Evolutionary conservation across 202 grass and related monocot genomes (phyloP).

Genomic region (Alloteropsis angusta): DNA sequence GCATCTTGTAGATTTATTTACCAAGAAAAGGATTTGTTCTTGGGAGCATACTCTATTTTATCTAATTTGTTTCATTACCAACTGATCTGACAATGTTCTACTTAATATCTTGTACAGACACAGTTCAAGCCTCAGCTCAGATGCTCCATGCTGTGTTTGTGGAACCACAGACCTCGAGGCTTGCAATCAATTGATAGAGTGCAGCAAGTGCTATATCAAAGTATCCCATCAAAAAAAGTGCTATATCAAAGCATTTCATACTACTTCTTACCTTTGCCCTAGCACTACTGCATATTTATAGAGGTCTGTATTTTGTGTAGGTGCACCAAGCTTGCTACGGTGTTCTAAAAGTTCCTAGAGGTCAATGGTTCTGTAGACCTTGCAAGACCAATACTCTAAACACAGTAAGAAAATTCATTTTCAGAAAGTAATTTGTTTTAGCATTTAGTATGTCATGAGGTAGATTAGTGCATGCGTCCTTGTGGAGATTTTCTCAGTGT

Average conservation of each 20-base stretch:
- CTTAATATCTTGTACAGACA: conserved; percentile 37
- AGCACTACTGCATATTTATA: conserved; percentile 31
- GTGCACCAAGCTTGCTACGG: conserved; percentile 98
- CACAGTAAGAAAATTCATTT: conserved; percentile 43
- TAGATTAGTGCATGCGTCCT: not conserved
- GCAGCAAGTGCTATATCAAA: conserved; percentile 74
- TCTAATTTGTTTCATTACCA: conserved; percentile 2
- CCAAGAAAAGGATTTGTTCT: not conserved
- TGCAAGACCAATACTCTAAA: conserved; percentile 52
- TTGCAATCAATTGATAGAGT: conserved; percentile 66
- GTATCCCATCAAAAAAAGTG: no score
- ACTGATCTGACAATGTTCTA: conserved; percentile 13
- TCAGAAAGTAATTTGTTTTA: not conserved
- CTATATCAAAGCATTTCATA: no score
- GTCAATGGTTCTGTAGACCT: conserved; percentile 80
- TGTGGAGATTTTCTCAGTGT: conserved; percentile 1
- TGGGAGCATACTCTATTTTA: not conserved
- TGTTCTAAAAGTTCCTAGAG: conserved; percentile 72
- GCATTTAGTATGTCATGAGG: conserved; percentile 8
- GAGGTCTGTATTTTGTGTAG: conserved; percentile 39
- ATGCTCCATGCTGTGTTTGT: conserved; percentile 85
- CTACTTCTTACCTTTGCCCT: conserved; percentile 9
- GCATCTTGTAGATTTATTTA: conserved; percentile 1
- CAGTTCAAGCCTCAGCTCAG: conserved; percentile 33
- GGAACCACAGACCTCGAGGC: conserved; percentile 58